Conservation (phyloP, 2,329 filamentous ascomycete species). For the Fusarium sp. region DNA sequence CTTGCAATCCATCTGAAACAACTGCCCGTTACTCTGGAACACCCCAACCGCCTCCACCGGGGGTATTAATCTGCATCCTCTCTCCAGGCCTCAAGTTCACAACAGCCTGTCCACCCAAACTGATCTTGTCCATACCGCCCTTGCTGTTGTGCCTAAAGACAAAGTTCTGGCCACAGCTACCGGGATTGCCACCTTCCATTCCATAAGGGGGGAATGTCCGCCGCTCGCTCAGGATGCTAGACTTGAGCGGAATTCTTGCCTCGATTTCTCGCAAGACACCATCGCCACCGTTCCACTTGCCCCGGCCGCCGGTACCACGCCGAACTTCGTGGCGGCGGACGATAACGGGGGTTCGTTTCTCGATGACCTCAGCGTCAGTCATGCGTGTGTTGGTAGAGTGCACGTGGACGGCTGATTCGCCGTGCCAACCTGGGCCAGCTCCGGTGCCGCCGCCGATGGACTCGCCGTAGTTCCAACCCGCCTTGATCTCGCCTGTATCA, state of each 20-base stretch:
- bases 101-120: conserved; percentile 51
- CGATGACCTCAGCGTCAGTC: conserved; percentile 81
- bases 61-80: conserved; percentile 15
- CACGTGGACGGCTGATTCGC: conserved; percentile 79
- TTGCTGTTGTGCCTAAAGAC: conserved; percentile 66
- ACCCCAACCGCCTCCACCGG: conserved; percentile 16
- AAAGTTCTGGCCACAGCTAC: neutral
- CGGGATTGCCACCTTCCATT: neutral
- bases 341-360: neutral
- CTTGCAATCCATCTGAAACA: neutral
- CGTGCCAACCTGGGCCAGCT: conserved; percentile 79
- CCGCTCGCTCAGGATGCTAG: neutral
- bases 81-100: conserved; percentile 50
- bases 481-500: conserved; percentile 48
- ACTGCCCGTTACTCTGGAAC: neutral
- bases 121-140: conserved; percentile 46
- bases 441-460: conserved; percentile 84
- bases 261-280: neutral
- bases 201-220: neutral
- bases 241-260: neutral
- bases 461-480: conserved; percentile 87
- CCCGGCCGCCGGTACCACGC: neutral
- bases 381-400: conserved; percentile 91
- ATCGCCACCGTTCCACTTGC: neutral
- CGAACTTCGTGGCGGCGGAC: neutral